Conservation (phyloP, 1,284 basidiomycete genomes). For the Tylopilus orsonianus region DNA sequence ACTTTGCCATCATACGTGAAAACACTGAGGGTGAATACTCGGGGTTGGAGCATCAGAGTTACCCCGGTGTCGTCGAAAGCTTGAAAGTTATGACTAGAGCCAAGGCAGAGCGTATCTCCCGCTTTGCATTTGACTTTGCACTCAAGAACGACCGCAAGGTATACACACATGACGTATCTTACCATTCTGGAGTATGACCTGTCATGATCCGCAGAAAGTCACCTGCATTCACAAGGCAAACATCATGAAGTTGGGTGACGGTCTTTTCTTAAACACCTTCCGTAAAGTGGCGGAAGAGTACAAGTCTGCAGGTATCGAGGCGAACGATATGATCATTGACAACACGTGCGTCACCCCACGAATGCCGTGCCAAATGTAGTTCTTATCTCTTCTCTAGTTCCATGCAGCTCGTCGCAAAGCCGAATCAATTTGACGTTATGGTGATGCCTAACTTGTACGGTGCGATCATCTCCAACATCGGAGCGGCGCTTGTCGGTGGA, state of each 20-base stretch:
- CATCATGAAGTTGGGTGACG: constrained; percentile 99
- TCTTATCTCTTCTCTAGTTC: constrained; percentile 51
- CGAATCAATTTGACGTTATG: constrained; percentile 98
- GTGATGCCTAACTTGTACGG: constrained; percentile 98
- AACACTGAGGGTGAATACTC: constrained; percentile 99
- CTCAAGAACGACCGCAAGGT: constrained; percentile 98
- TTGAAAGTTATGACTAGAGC: constrained; percentile 96
- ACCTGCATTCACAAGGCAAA: constrained; percentile 99
- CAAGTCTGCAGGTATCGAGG: constrained; percentile 88
- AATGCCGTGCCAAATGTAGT: background rate
- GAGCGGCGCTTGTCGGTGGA: constrained; percentile 96
- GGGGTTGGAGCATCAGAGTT: constrained; percentile 97
- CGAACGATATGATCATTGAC: constrained; percentile 99
- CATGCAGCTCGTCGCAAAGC: constrained; percentile 97
- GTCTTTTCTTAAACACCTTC: constrained; percentile 99
- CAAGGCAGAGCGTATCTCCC: constrained; percentile 95
- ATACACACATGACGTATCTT: constrained; percentile 13
- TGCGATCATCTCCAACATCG: constrained; percentile 98
- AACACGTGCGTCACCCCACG: constrained; percentile 71
- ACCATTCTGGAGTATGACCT: constrained; percentile 11
- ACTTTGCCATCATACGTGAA: constrained; percentile 99
- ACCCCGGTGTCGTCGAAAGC: constrained; percentile 97
- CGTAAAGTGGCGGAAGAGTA: constrained; percentile 95
- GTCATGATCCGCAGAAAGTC: constrained; percentile 72
- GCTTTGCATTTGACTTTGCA: constrained; percentile 99